A percentile compares a stretch with the other conserved stretches of the same genome.
Conservation (phyloP, 495 filamentous ascomycete species). For the Usnea hakonensis region DNA sequence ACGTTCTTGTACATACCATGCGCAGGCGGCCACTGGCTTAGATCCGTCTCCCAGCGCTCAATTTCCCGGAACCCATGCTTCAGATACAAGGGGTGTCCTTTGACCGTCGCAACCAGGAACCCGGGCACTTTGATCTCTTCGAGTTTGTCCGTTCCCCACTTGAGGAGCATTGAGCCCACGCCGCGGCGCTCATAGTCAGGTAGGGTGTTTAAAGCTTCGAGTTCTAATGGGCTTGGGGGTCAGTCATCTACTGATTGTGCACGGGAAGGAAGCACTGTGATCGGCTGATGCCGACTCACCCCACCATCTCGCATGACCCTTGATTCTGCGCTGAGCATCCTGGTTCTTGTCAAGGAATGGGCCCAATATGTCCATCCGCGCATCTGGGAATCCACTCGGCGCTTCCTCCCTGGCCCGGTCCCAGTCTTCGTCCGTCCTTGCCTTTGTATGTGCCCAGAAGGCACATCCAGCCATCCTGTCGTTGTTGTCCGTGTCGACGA, state of each 20-base stretch:
- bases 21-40: slow-evolving; percentile 7
- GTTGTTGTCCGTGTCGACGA: slow-evolving; percentile 9
- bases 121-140: slow-evolving; percentile 11
- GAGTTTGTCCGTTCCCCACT: slow-evolving; percentile 13
- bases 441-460: slow-evolving; percentile 8
- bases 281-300: neutral
- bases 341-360: slow-evolving; percentile 1
- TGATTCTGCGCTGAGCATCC: slow-evolving; percentile 8
- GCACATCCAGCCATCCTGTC: slow-evolving; percentile 9
- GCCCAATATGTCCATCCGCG: neutral
- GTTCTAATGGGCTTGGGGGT: neutral
- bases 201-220: neutral
- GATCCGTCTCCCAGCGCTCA: slow-evolving; percentile 10
- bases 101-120: slow-evolving; percentile 1
- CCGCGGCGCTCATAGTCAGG: slow-evolving; percentile 10
- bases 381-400: neutral
- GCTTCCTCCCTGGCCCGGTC: neutral
- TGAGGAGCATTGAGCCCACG: slow-evolving; percentile 9
- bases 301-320: slow-evolving; percentile 11
- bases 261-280: neutral
- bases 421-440: slow-evolving; percentile 10
- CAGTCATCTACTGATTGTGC: neutral
- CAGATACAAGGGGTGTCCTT: slow-evolving; percentile 8
- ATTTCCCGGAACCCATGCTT: slow-evolving; percentile 11
- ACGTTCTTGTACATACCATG: slow-evolving; percentile 9